phyloP scores from a whole-genome alignment of 208 protist genomes.

The Leishmania turanica region DNA sequence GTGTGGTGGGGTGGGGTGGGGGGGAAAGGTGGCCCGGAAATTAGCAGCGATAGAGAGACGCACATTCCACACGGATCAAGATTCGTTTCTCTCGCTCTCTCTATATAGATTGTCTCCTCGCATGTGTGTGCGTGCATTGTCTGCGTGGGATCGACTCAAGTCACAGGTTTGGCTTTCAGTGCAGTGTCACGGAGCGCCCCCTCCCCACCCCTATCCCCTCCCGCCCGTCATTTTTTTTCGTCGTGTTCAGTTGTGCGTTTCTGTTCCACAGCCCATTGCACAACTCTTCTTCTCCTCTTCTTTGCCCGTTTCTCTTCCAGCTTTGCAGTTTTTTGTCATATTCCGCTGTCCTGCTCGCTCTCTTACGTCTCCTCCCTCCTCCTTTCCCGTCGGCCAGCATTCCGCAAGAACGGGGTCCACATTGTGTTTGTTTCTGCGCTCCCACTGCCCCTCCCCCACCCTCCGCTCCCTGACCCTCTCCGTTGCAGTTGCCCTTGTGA shows the following conservation, averaged over 20 bases:
- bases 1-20: no score
- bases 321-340: background rate
- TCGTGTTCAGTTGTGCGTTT: background rate
- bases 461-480: background rate
- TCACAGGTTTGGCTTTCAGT: background rate
- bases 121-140: background rate
- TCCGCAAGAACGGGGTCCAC: background rate
- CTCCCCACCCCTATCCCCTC: background rate
- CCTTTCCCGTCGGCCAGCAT: background rate
- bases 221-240: background rate
- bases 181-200: background rate
- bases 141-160: background rate
- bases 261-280: background rate
- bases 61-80: background rate
- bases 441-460: background rate
- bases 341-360: background rate
- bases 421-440: background rate
- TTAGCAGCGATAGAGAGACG: background rate
- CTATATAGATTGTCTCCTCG: no score
- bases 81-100: background rate
- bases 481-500: background rate
- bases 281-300: background rate
- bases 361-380: background rate
- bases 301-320: background rate
- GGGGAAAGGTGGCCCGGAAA: background rate